These are phyloP conservation scores for Aspergillus nidulans DNA, from an alignment of 495 filamentous ascomycete genomes.

Conservation along the genomic window DNA sequence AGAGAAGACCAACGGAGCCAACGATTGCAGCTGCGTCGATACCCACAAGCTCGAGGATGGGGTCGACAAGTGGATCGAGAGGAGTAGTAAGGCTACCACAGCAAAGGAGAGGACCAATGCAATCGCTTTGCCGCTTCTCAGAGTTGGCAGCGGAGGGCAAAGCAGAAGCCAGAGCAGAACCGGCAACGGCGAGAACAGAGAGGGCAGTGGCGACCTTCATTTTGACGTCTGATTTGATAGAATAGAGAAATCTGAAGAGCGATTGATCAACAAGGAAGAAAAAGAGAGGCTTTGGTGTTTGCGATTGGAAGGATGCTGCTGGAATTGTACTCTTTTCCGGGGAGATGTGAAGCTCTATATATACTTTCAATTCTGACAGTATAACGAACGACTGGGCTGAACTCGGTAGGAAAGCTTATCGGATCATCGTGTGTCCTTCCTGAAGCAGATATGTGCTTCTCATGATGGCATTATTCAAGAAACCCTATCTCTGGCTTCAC, in stretches of 20 bases:
- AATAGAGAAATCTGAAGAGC: background rate
- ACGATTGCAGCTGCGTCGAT: conserved; percentile 81
- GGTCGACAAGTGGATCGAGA: conserved; percentile 55
- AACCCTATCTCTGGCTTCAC: background rate
- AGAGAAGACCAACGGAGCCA: conserved; percentile 33
- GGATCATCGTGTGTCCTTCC: conserved; percentile 7
- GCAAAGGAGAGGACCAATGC: conserved; percentile 29
- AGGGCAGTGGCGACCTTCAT: conserved; percentile 28
- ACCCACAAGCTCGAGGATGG: conserved; percentile 69
- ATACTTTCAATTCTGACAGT: background rate
- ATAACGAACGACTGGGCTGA: background rate
- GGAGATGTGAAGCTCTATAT: conserved; percentile 18
- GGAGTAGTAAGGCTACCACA: conserved; percentile 32
- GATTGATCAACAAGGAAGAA: conserved; percentile 5
- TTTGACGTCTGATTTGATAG: conserved; percentile 12
- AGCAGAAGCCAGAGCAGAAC: conserved; percentile 22
- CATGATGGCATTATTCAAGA: conserved; percentile 2
- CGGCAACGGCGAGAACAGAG: conserved; percentile 16
- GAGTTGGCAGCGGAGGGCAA: conserved; percentile 16
- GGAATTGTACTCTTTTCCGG: background rate
- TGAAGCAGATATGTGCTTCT: conserved; percentile 1
- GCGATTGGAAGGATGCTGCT: conserved; percentile 9
- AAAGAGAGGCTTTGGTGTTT: background rate
- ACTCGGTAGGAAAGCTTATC: background rate
- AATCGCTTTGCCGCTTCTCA: conserved; percentile 18